A percentile compares a stretch with the other conserved stretches of the same genome.
Evolutionary conservation across 1,284 basidiomycete genomes (phyloP).

Genomic region (Sporisorium reilianum): DNA sequence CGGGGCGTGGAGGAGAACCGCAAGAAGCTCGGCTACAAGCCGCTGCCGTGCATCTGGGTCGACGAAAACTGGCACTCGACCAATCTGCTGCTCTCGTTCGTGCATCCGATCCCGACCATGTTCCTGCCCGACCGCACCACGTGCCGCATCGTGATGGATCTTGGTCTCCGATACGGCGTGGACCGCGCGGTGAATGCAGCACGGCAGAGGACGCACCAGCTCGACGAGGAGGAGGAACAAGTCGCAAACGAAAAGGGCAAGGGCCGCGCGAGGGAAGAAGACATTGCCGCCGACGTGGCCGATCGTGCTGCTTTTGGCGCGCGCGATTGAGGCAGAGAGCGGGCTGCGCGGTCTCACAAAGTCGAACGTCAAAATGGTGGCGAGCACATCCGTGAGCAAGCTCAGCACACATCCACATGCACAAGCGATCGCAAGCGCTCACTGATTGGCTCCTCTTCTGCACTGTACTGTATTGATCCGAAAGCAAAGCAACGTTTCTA

Average conservation of each 20-base stretch:
- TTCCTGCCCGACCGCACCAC: constrained; percentile 39
- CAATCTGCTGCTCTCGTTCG: constrained; percentile 43
- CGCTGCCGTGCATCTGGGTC: constrained; percentile 30
- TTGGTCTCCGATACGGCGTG: constrained; percentile 33
- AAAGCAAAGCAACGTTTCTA: not conserved
- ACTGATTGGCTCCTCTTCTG: not conserved
- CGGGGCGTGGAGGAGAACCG: constrained; percentile 27
- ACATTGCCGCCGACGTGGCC: constrained; percentile 20
- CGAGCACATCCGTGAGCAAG: not conserved
- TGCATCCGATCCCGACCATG: constrained; percentile 47
- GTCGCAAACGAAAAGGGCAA: constrained; percentile 17
- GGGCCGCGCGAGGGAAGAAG: constrained; percentile 29
- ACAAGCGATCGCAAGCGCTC: not conserved
- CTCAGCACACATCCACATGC: not conserved
- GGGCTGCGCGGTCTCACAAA: not conserved
- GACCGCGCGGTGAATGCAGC: constrained; percentile 28
- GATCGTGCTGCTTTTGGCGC: constrained; percentile 10
- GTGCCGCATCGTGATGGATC: constrained; percentile 25
- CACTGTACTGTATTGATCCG: not conserved
- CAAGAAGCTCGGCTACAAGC: constrained; percentile 27
- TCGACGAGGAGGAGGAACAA: constrained; percentile 34
- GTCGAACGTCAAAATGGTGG: not conserved
- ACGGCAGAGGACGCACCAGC: constrained; percentile 20
- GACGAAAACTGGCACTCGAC: constrained; percentile 48
- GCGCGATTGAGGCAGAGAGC: not conserved